Conservation (phyloP, 192 early-diverging fungal genomes). For the Coemansia sp. region DNA sequence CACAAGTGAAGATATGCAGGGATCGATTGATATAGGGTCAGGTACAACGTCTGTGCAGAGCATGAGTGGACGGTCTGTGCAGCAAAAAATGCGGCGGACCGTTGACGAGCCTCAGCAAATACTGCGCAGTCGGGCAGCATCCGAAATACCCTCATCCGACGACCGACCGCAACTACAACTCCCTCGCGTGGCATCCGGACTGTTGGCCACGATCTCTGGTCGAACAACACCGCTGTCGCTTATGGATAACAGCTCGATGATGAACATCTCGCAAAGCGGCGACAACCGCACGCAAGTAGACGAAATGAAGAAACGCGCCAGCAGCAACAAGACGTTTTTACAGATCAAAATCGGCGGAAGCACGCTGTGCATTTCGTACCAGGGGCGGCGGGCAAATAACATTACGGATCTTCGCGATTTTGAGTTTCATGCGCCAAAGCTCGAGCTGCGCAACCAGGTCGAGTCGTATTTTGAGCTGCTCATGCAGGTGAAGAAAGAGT, state of each 20-base stretch:
- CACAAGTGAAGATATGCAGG: not conserved
- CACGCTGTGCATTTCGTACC: conserved; percentile 82
- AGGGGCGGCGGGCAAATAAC: conserved; percentile 61
- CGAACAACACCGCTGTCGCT: conserved; percentile 28
- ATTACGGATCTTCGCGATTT: conserved; percentile 54
- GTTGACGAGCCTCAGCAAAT: conserved; percentile 3
- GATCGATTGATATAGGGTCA: not conserved
- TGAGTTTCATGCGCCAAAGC: conserved; percentile 52
- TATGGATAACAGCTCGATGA: conserved; percentile 40
- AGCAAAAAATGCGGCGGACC: not conserved
- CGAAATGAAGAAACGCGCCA: conserved; percentile 84
- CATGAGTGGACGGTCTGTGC: not conserved
- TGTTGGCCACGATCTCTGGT: conserved; percentile 32
- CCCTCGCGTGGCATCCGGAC: conserved; percentile 21
- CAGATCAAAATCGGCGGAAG: conserved; percentile 85
- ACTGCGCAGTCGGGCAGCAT: conserved; percentile 5
- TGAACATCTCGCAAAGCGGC: conserved; percentile 32
- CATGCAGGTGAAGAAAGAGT: conserved; percentile 57
- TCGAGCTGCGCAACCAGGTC: conserved; percentile 55
- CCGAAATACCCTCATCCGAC: not conserved
- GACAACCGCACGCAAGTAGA: conserved; percentile 58
- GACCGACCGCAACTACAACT: conserved; percentile 3
- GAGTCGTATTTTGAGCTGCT: conserved; percentile 56
- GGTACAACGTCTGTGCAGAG: not conserved
- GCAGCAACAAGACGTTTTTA: conserved; percentile 84